These are phyloP conservation scores for Thelonectria rubi DNA, from an alignment of 2,329 filamentous ascomycete species.

Conservation along the genomic window DNA sequence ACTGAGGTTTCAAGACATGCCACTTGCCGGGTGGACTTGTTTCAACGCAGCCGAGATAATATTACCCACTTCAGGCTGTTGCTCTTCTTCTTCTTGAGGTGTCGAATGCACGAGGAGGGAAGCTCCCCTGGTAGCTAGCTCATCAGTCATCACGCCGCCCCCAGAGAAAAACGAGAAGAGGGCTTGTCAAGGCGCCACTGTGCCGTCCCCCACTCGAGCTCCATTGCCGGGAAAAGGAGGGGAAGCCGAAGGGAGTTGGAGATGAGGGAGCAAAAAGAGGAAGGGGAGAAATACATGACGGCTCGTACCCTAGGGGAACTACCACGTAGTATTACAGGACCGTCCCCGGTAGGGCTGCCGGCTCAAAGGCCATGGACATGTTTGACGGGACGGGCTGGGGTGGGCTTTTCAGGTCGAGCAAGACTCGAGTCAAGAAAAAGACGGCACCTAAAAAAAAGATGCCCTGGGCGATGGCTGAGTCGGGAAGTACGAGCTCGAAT, in stretches of 20 bases:
- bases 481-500: background rate
- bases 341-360: background rate
- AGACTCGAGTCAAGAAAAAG: background rate
- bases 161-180: background rate
- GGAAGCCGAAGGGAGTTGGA: background rate
- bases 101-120: constrained; percentile 6
- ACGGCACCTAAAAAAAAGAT: background rate
- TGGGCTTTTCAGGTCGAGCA: background rate
- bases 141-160: background rate
- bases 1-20: background rate
- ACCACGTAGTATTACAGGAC: background rate
- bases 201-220: constrained; percentile 9
- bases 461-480: background rate
- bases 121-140: background rate
- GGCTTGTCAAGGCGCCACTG: background rate
- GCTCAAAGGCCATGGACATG: background rate
- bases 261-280: background rate
- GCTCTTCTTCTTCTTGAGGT: background rate
- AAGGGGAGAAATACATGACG: constrained; percentile 12
- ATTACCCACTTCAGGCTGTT: background rate
- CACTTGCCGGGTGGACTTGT: background rate
- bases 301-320: constrained; percentile 1
- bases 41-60: constrained; percentile 6
- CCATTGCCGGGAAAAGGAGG: constrained; percentile 14
- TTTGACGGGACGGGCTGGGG: background rate